Base-by-base conservation (phyloP, 768 basidiomycete genomes). In the Mycena alexandri region DNA sequence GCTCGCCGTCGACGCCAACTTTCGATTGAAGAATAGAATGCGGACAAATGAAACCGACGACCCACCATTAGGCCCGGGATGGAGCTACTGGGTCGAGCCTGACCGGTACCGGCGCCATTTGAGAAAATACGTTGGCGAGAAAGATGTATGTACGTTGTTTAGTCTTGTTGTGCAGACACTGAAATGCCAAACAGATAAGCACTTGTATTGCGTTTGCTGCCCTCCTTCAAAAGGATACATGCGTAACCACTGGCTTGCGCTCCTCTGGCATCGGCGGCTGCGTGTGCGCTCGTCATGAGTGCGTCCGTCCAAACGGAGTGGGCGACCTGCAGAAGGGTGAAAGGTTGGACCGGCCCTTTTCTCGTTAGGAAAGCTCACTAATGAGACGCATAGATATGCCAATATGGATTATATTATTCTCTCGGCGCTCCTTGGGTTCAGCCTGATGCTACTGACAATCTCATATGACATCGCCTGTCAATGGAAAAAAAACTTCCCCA, bases 141-240 rank as follows among this genome's bases (percentile, higher is more conserved):
- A 59, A 34, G 57, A 59, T 13, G 46, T 59, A 21, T 4, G 57
- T 47, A 11, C 29, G 25, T 36, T 53, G 33, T 11, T 53, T 29
- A 29, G 3, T 29, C 29, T 3, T 53, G 10, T 34, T 53, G 4
- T 53, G 10, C 11, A 21, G 33, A 13, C 33, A 53, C 21, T 17
- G 34, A 5, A 13, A 1, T 21, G 2, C 36, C 29, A 29, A 29
- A 29, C 29, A 53, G 52, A 44, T 57, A 19, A 57, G 55, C 24
- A 57, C 55, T 3, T 44, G 41, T 44, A 42, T 42, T 12, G 42
- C 55, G 5, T 55, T 55, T 13, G 19, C 43, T 12, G 22, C 33
- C 5, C 52, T 54, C 3, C 52, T 34, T 1, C 47, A 50, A 24
- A 52, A 52, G n/a, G 50, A 52, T 19, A 52, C 16, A 16, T 25